A percentile compares a stretch with the other conserved stretches of the same genome.
phyloP scores from a whole-genome alignment of 169 alveolate genomes.

The Eimeria maxima region DNA sequence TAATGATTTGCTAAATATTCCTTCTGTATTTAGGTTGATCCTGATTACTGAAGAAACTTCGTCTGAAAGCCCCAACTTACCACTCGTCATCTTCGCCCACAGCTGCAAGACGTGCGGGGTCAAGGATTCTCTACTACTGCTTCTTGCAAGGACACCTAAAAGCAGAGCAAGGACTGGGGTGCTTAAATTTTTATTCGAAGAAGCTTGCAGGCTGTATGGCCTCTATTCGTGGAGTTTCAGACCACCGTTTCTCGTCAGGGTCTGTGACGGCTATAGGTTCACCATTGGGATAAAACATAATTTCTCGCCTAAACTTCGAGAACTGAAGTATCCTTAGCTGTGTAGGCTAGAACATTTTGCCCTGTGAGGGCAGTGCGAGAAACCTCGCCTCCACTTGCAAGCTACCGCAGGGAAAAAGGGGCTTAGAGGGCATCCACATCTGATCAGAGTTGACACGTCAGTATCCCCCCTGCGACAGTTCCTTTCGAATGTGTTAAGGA shows the following conservation, averaged over 20 bases:
- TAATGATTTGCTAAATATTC: not conserved
- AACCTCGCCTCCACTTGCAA: not conserved
- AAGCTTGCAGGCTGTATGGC: not conserved
- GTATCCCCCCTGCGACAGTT: not conserved
- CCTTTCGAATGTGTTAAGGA: not conserved
- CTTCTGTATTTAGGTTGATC: not conserved
- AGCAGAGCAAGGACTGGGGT: not conserved
- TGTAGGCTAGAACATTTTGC: not conserved
- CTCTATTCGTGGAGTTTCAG: not conserved
- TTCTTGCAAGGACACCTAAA: not conserved
- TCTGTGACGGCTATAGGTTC: not conserved
- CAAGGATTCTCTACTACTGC: not conserved
- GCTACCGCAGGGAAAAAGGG: not conserved
- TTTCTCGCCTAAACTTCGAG: not conserved
- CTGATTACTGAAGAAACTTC: not conserved
- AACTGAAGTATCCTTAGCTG: not conserved
- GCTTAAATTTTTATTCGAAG: not conserved
- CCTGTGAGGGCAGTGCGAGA: not conserved
- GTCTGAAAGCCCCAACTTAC: not conserved
- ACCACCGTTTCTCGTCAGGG: not conserved
- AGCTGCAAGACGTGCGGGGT: not conserved
- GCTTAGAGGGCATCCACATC: not conserved
- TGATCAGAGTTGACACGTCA: not conserved
- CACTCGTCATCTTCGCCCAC: not conserved
- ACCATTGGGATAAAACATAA: not conserved